Evolutionary conservation across 371 early-diverging fungal genomes (phyloP).

Genomic region (Neoconidiobolus thromboides): DNA sequence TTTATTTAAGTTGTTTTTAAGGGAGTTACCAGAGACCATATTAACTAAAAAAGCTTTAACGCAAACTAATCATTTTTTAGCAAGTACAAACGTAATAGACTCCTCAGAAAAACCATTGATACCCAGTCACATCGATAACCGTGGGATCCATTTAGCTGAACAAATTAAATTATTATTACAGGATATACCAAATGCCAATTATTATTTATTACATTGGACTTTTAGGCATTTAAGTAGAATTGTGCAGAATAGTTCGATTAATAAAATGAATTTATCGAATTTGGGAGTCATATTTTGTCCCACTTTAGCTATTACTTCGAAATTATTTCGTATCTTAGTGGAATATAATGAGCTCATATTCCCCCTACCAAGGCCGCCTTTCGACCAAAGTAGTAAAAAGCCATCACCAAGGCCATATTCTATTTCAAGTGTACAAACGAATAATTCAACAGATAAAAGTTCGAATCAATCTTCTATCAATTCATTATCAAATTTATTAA

Average conservation of each 20-base stretch:
- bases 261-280: constrained; percentile 2
- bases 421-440: not conserved
- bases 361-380: constrained; percentile 1
- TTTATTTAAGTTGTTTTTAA: not conserved
- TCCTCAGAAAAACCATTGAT: not conserved
- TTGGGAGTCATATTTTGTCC: constrained; percentile 3
- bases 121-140: not conserved
- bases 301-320: not conserved
- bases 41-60: not conserved
- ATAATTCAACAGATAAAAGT: not conserved
- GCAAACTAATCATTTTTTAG: constrained; percentile 1
- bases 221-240: not conserved
- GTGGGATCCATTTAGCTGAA: not conserved
- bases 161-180: not conserved
- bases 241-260: not conserved
- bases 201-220: constrained; percentile 3
- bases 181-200: not conserved
- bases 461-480: not conserved
- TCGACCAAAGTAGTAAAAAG: not conserved
- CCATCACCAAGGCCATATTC: constrained; percentile 1
- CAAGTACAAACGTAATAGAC: not conserved
- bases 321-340: not conserved
- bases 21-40: constrained; percentile 3
- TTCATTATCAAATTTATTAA: not conserved
- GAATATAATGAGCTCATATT: not conserved